Base-by-base conservation (phyloP, 2,329 filamentous ascomycete genomes). In the Diaporthe sp. region DNA sequence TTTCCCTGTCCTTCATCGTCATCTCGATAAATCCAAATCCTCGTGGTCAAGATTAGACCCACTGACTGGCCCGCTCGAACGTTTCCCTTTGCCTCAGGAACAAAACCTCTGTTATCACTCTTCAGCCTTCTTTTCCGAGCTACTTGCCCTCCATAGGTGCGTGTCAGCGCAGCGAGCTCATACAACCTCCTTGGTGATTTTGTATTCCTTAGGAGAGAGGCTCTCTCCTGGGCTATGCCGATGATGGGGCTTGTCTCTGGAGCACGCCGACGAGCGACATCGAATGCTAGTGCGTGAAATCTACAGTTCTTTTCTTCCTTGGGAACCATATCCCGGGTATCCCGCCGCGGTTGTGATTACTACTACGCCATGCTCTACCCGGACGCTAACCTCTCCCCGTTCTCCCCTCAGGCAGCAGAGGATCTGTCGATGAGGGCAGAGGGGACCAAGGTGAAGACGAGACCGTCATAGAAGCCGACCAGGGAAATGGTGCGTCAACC, bases 381-480 rank as follows among this genome's bases (percentile, higher is more conserved):
- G 25, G 61, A 58, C 87, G 84, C 84, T 87, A 79, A 87, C 85
- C 78, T 82, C 81, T 80, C 84, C 83, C 84, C 79, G 79, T 81
- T 55, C 79, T 82, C 82, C 81, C 82, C 78, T 79, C 81, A 87
- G 87, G 87, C 81, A 86, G 84, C 80, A 84, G 85, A 78, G 90
- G 90, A 61, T 93, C 92, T 6, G 85, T 84, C 78, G 92, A 94
- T 75, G 92, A 92, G 34, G 82, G 80, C 75, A 82, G 82, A 76
- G 83, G 79, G 77, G 87, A 86, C 15, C 84, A 85, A 76, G 86
- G 87, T 76, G 93, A 95, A 81, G 89, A 97, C 81, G 95, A 95
- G 82, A 93, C 92, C 75, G 90, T 96, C 77, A 93, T 98, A 81
- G 95, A 98, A 86, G 91, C 94, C 76, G 96, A 98, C 73, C 95